Conservation (phyloP, 768 basidiomycete species). For the Chalciporus sphaerocephalus region DNA sequence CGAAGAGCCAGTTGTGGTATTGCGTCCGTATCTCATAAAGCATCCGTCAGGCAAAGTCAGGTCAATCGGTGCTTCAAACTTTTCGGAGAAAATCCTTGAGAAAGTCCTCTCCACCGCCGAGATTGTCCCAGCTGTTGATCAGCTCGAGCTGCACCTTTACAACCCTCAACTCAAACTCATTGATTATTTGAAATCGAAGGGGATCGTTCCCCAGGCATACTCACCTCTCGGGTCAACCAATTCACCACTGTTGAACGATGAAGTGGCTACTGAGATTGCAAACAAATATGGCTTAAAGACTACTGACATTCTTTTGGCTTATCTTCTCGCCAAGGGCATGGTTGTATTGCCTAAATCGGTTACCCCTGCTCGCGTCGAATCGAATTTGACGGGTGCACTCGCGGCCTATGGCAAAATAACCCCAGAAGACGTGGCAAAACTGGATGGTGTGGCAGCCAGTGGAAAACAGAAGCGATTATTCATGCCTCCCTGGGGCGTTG, state of each 20-base stretch:
- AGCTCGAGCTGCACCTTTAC: conserved; percentile 73
- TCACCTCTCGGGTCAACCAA: conserved; percentile 73
- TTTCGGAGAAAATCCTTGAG: conserved; percentile 62
- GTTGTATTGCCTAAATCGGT: conserved; percentile 77
- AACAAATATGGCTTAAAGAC: conserved; percentile 49
- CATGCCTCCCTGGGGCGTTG: conserved; percentile 66
- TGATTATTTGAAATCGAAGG: conserved; percentile 57
- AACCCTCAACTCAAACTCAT: conserved; percentile 70
- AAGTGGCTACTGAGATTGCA: conserved; percentile 56
- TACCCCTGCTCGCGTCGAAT: conserved; percentile 59
- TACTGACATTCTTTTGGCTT: conserved; percentile 58
- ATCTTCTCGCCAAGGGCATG: conserved; percentile 58
- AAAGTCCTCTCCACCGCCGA: conserved; percentile 63
- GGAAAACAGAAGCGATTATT: conserved; percentile 70
- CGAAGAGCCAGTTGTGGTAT: not conserved
- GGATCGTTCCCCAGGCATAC: conserved; percentile 72
- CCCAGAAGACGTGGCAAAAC: conserved; percentile 46
- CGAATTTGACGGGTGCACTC: conserved; percentile 52
- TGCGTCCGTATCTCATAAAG: not conserved
- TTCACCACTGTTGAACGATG: conserved; percentile 63
- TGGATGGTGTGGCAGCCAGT: conserved; percentile 52
- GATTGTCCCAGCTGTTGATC: conserved; percentile 69
- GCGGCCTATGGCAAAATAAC: conserved; percentile 44
- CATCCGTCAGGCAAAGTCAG: conserved; percentile 50
- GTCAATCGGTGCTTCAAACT: conserved; percentile 74